phyloP scores from a whole-genome alignment of 768 basidiomycete genomes.

The Naganishia onofrii region DNA sequence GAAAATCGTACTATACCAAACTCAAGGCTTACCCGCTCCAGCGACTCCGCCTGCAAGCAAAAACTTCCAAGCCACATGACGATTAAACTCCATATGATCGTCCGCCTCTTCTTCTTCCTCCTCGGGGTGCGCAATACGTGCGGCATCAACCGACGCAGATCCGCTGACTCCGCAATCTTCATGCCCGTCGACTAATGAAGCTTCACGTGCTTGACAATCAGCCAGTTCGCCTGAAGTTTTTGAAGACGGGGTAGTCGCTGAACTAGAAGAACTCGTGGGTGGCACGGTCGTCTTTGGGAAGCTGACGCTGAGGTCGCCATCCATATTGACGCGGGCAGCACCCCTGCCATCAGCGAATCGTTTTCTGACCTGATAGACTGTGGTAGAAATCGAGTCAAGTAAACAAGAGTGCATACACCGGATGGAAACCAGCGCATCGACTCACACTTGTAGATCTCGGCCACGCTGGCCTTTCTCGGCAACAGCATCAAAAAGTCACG shows the following conservation, averaged over 20 bases:
- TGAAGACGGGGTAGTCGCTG: background rate
- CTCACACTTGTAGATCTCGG: conserved; percentile 69
- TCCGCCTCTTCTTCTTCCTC: conserved; percentile 60
- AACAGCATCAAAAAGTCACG: conserved; percentile 83
- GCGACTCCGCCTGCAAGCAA: conserved; percentile 90
- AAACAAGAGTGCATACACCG: background rate
- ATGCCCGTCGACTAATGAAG: conserved; percentile 22
- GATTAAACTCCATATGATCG: conserved; percentile 63
- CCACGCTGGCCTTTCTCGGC: conserved; percentile 73
- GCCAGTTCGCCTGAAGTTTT: conserved; percentile 6
- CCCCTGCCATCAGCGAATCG: conserved; percentile 64
- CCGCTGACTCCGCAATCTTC: conserved; percentile 13
- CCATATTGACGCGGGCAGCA: conserved; percentile 78
- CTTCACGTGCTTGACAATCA: conserved; percentile 16
- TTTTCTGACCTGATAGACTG: conserved; percentile 53
- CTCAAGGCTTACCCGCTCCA: conserved; percentile 70
- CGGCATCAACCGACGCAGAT: background rate
- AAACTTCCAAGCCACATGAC: conserved; percentile 76
- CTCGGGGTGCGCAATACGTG: conserved; percentile 31
- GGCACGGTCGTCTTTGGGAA: conserved; percentile 42
- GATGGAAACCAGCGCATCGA: background rate
- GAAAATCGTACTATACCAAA: conserved; percentile 28
- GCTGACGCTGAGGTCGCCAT: conserved; percentile 62
- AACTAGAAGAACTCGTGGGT: background rate
- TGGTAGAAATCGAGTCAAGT: background rate